Evolutionary conservation across 257 asterid genomes (phyloP).

Genomic region (Leptodermis oblonga): DNA sequence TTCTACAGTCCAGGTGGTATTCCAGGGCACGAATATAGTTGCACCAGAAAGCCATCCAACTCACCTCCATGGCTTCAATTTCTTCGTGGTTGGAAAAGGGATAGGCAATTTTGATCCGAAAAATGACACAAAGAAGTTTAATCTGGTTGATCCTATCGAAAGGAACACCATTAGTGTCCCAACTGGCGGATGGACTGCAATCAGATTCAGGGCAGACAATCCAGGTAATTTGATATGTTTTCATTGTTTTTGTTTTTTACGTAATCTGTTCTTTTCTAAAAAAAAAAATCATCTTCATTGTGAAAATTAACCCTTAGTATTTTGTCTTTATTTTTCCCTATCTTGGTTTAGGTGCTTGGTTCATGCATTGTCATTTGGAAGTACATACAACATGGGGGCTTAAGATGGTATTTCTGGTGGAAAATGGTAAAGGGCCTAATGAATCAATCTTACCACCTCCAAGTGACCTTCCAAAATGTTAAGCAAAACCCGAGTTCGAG

Average conservation of each 20-base stretch:
- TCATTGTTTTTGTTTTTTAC: no score
- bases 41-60: slow-evolving; percentile 85
- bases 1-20: slow-evolving; percentile 56
- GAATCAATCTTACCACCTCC: slow-evolving; percentile 64
- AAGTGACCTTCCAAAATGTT: slow-evolving; percentile 61
- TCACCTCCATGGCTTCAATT: slow-evolving; percentile 64
- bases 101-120: slow-evolving; percentile 53
- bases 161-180: slow-evolving; percentile 69
- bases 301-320: no score
- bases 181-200: slow-evolving; percentile 65
- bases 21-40: slow-evolving; percentile 57
- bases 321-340: not conserved
- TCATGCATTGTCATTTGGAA: no score
- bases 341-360: slow-evolving; percentile 53
- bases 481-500: not conserved
- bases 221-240: slow-evolving; percentile 67
- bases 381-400: slow-evolving; percentile 87
- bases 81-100: slow-evolving; percentile 59
- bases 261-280: no score
- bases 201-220: slow-evolving; percentile 68
- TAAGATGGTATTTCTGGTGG: slow-evolving; percentile 72
- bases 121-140: slow-evolving; percentile 48
- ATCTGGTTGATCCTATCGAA: slow-evolving; percentile 69
- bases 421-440: slow-evolving; percentile 54
- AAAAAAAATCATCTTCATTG: no score